Conservation (phyloP, 441 rosid genomes). For the Hura crepitans region DNA sequence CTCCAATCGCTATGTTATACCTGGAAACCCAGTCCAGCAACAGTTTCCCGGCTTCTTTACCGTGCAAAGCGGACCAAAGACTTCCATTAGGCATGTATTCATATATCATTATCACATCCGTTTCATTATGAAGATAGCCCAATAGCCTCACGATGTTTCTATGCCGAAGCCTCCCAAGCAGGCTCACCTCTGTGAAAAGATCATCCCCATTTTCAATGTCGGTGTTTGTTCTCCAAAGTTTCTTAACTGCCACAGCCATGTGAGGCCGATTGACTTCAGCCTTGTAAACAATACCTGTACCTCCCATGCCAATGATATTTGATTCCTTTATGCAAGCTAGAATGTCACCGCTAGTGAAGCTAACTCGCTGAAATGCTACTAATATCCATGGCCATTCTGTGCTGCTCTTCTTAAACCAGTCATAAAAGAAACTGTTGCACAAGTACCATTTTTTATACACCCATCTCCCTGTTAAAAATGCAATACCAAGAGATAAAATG, state of each 20-base stretch:
- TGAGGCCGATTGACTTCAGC: constrained; percentile 53
- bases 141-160: constrained; percentile 77
- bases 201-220: constrained; percentile 66
- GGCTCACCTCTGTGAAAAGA: constrained; percentile 85
- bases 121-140: constrained; percentile 84
- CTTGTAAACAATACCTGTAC: constrained; percentile 72
- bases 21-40: constrained; percentile 81
- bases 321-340: constrained; percentile 63
- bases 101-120: constrained; percentile 70
- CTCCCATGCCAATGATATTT: constrained; percentile 79
- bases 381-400: constrained; percentile 88
- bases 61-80: constrained; percentile 84
- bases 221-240: constrained; percentile 63
- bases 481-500: constrained; percentile 42
- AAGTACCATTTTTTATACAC: constrained; percentile 53
- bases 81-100: constrained; percentile 96
- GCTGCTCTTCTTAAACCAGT: constrained; percentile 36
- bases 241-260: constrained; percentile 65
- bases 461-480: constrained; percentile 33
- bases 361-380: constrained; percentile 72
- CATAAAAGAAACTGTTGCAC: constrained; percentile 40
- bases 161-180: constrained; percentile 85
- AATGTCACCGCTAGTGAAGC: constrained; percentile 63
- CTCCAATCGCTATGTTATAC: constrained; percentile 82
- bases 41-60: constrained; percentile 81